Base-by-base conservation (phyloP, 1,139 yeast genomes). In the Blastobotrys serpentis region DNA sequence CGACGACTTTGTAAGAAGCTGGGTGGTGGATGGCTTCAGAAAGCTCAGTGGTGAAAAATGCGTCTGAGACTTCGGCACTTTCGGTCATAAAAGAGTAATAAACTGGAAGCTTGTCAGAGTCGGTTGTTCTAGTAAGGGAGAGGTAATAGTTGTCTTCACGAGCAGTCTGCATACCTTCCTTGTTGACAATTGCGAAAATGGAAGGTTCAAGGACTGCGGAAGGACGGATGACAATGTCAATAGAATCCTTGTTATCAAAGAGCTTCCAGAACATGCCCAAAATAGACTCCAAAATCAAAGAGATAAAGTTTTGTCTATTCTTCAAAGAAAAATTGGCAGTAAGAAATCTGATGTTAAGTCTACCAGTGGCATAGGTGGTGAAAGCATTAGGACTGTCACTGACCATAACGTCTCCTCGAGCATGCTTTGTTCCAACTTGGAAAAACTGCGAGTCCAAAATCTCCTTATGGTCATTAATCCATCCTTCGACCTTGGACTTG, bases 41-140 rank as follows among this genome's bases (percentile, higher is more conserved):
- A 40, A 81, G 69, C 50, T 75, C 78, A 51, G 80, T 74, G 44
- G 80, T 74, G 56, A 77, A 74, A 51, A 85, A 70, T 56, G 79
- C 73, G 5, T 82, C 88, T 59, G 84, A 88, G 68, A 87, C 75
- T 65, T 90, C 98, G 53, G 81, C 77, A 50, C 81, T 81, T 73
- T 92, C 98, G 60, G 87, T 76, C 98, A 92, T 90, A 70, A 81
- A 87, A 18, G 89, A 96, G 64, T 78, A 85, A 44, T 57, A 57
- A 50, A 85, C 79, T 42, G 97, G 96, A 60, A 90, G 73, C 58
- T 77, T 75, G 25, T 77, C 67, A 25, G 89, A 82, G 62, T 82
- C 87, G 34, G 84, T 63, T 36, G 96, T 88, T 61, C 80, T 86
- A 57, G 98, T 87, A 63, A 90, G 76, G 1, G 96, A 85, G 63